Conservation (phyloP, 1,284 basidiomycete species). For the Schizophyllum amplum region DNA sequence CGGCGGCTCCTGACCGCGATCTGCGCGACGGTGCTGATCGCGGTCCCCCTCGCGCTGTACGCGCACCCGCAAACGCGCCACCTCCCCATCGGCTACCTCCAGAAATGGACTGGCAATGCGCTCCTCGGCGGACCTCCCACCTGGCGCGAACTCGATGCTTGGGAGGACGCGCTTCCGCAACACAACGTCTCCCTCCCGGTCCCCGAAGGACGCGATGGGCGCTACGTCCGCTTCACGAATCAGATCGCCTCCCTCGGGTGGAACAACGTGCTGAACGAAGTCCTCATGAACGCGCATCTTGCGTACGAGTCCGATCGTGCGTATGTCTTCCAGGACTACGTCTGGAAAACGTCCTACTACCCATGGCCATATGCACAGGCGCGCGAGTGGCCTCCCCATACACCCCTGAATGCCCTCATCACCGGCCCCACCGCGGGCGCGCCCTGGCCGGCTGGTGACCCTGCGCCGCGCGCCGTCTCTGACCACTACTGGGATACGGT, state of each 20-base stretch:
- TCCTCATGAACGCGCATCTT: slow-evolving; percentile 28
- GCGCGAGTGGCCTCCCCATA: slow-evolving; percentile 19
- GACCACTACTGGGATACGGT: slow-evolving; percentile 25
- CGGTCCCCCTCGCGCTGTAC: not conserved
- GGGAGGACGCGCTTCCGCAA: slow-evolving; percentile 27
- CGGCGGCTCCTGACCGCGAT: not conserved
- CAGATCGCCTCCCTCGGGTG: slow-evolving; percentile 49
- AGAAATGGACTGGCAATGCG: slow-evolving; percentile 6
- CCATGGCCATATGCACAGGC: slow-evolving; percentile 21
- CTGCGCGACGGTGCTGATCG: not conserved
- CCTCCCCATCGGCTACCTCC: slow-evolving; percentile 1
- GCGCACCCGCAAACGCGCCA: not conserved
- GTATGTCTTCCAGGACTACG: slow-evolving; percentile 31
- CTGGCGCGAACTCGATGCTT: not conserved
- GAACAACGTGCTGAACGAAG: slow-evolving; percentile 50
- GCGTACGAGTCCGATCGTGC: slow-evolving; percentile 29
- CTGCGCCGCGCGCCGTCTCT: slow-evolving; percentile 26
- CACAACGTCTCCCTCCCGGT: slow-evolving; percentile 21
- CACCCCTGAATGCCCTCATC: slow-evolving; percentile 29
- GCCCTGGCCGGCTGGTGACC: slow-evolving; percentile 18
- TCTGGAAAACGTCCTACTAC: slow-evolving; percentile 28
- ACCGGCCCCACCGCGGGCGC: slow-evolving; percentile 28
- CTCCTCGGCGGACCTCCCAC: not conserved
- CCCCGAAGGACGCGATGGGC: slow-evolving; percentile 7
- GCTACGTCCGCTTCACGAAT: slow-evolving; percentile 39